Evolutionary conservation across 1,139 yeast genomes (phyloP).

Genomic region (Candida pseudoviswanathii): DNA sequence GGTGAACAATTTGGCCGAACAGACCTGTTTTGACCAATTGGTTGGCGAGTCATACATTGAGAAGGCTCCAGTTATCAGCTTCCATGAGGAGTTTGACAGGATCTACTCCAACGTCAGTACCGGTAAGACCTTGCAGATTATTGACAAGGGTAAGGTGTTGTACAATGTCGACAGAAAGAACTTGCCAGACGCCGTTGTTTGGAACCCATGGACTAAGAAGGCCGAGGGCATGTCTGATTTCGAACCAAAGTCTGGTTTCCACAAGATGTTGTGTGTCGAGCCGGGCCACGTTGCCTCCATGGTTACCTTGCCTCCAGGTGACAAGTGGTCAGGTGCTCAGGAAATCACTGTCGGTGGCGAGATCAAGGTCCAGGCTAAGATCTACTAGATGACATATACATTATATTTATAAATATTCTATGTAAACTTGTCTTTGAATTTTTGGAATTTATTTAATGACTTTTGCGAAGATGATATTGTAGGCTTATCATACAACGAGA

Average conservation of each 20-base stretch:
- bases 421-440: slow-evolving; percentile 32
- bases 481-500: slow-evolving; percentile 41
- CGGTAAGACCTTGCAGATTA: slow-evolving; percentile 60
- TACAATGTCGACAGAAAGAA: slow-evolving; percentile 66
- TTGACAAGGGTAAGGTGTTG: slow-evolving; percentile 68
- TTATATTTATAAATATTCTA: slow-evolving; percentile 11
- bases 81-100: slow-evolving; percentile 81
- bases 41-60: slow-evolving; percentile 63
- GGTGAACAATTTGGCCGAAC: slow-evolving; percentile 77
- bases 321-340: slow-evolving; percentile 61
- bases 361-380: slow-evolving; percentile 46
- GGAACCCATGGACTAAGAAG: slow-evolving; percentile 96
- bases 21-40: slow-evolving; percentile 73
- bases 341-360: slow-evolving; percentile 42
- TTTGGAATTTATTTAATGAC: slow-evolving; percentile 31
- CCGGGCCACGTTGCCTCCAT: slow-evolving; percentile 85
- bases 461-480: slow-evolving; percentile 51
- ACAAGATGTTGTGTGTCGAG: slow-evolving; percentile 89
- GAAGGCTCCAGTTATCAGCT: slow-evolving; percentile 70
- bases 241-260: slow-evolving; percentile 79
- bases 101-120: slow-evolving; percentile 67
- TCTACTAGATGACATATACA: slow-evolving; percentile 23
- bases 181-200: slow-evolving; percentile 87
- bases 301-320: slow-evolving; percentile 62
- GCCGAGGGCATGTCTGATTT: slow-evolving; percentile 84